Evolutionary conservation across 768 basidiomycete species (phyloP).

Genomic region (Russula sp.): DNA sequence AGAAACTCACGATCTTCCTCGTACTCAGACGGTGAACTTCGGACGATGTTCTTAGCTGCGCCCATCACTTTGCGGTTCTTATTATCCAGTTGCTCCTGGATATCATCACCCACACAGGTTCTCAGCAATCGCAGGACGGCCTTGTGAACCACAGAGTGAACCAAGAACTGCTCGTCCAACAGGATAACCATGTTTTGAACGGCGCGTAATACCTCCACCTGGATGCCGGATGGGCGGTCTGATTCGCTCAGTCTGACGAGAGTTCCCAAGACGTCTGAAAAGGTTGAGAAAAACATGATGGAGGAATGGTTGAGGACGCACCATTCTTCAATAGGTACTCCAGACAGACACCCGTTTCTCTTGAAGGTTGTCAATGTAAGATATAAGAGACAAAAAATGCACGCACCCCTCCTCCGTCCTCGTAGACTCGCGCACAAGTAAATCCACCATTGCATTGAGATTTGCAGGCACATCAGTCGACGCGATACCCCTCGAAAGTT

Average conservation of each 20-base stretch:
- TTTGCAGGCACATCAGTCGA: conserved; percentile 78
- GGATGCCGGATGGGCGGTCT: conserved; percentile 86
- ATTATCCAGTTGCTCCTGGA: conserved; percentile 85
- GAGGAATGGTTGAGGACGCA: conserved; percentile 35
- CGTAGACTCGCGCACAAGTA: conserved; percentile 81
- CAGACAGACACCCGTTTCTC: conserved; percentile 82
- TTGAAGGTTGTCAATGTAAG: conserved; percentile 35
- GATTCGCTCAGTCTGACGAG: conserved; percentile 83
- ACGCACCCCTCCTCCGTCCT: conserved; percentile 85
- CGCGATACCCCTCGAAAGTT: conserved; percentile 73
- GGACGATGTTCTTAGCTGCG: conserved; percentile 68
- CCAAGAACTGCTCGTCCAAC: conserved; percentile 89
- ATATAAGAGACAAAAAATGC: conserved; percentile 4
- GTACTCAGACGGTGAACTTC: conserved; percentile 79
- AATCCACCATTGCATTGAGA: conserved; percentile 77
- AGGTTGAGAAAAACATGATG: conserved; percentile 13
- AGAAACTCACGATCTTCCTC: conserved; percentile 76
- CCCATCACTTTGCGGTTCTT: conserved; percentile 66
- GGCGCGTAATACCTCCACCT: conserved; percentile 81
- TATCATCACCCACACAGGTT: conserved; percentile 87
- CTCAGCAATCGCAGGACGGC: conserved; percentile 82
- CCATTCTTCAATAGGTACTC: conserved; percentile 92
- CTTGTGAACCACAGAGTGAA: conserved; percentile 86
- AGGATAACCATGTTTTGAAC: conserved; percentile 90
- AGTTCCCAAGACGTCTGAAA: conserved; percentile 71